A percentile compares a stretch with the other conserved stretches of the same genome.
Conservation (phyloP, 768 basidiomycete species). For the Saitozyma podzolica region DNA sequence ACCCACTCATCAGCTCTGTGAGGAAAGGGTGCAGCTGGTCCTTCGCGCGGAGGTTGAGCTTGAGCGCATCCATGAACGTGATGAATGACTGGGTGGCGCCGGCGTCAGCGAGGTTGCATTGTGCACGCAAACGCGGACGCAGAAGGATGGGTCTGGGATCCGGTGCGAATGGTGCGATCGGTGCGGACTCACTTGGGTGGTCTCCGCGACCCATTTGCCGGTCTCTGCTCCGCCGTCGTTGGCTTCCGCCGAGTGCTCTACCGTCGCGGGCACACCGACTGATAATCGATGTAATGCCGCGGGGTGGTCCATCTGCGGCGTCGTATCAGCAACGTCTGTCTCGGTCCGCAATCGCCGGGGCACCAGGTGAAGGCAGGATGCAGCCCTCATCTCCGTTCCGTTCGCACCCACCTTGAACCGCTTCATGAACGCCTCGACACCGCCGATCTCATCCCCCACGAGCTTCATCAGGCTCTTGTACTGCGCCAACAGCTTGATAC, state of each 20-base stretch:
- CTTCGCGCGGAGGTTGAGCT: conserved; percentile 88
- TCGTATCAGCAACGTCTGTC: not conserved
- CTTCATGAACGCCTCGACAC: conserved; percentile 84
- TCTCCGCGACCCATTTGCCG: conserved; percentile 96
- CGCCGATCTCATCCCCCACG: conserved; percentile 69
- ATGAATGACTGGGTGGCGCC: conserved; percentile 82
- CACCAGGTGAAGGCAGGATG: not conserved
- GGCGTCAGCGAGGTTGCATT: not conserved
- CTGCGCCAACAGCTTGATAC: conserved; percentile 87
- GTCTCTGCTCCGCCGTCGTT: conserved; percentile 70
- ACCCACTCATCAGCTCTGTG: conserved; percentile 92
- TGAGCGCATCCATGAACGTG: conserved; percentile 97
- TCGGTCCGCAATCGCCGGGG: not conserved
- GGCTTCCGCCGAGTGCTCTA: conserved; percentile 85
- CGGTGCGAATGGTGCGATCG: no score
- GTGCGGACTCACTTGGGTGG: conserved; percentile 58
- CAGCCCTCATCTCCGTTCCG: not conserved
- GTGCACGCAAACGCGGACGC: not conserved
- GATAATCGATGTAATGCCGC: conserved; percentile 86
- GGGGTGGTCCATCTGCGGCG: conserved; percentile 80
- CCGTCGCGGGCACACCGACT: conserved; percentile 93
- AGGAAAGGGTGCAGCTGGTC: conserved; percentile 93
- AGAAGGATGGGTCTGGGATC: not conserved
- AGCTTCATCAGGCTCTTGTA: conserved; percentile 97
- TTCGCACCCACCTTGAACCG: conserved; percentile 67